Evolutionary conservation across 2,329 filamentous ascomycete genomes (phyloP).

Genomic region (Penicillium frequentans): DNA sequence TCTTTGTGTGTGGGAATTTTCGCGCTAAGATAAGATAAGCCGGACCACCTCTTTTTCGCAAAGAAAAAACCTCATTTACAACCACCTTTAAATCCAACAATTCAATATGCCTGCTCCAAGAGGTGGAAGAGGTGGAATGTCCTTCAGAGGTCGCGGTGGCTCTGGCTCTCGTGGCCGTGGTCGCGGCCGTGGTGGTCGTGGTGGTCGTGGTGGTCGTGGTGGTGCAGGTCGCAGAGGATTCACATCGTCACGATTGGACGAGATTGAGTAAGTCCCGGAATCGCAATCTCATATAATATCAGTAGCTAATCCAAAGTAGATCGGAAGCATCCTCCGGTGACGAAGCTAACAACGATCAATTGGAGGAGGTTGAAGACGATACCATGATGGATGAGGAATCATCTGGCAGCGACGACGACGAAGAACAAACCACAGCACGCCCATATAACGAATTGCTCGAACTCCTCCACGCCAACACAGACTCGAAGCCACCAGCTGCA

Average conservation of each 20-base stretch:
- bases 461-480: constrained; percentile 49
- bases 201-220: constrained; percentile 65
- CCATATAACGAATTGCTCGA: constrained; percentile 60
- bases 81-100: not conserved
- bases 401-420: constrained; percentile 44
- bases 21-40: constrained; percentile 47
- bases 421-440: constrained; percentile 33
- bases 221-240: constrained; percentile 34
- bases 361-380: constrained; percentile 48
- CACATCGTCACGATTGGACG: constrained; percentile 39
- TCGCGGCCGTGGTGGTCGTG: constrained; percentile 67
- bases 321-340: constrained; percentile 30
- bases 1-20: constrained; percentile 48
- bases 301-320: constrained; percentile 15
- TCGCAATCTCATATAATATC: not conserved
- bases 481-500: constrained; percentile 45
- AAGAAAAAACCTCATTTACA: constrained; percentile 3
- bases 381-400: constrained; percentile 34
- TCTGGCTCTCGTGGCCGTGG: constrained; percentile 42
- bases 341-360: constrained; percentile 41
- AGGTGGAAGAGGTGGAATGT: constrained; percentile 25
- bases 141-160: constrained; percentile 30
- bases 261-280: constrained; percentile 35
- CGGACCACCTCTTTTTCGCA: not conserved
- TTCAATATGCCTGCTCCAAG: constrained; percentile 31